A percentile compares a stretch with the other conserved stretches of the same genome.
phyloP scores from a whole-genome alignment of 257 asterid genomes.

The Petunia axillaris region DNA sequence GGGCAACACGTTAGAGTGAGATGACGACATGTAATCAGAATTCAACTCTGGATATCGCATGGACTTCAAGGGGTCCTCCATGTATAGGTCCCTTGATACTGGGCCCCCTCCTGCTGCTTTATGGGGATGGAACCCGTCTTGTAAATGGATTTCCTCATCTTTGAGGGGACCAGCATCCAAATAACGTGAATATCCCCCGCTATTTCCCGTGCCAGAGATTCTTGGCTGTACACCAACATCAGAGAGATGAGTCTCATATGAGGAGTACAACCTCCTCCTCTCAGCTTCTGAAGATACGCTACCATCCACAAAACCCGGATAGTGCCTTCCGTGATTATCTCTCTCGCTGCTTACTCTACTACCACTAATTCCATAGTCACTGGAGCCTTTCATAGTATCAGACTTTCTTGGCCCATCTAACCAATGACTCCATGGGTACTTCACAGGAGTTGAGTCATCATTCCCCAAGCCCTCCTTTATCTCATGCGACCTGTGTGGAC shows the following conservation, averaged over 20 bases:
- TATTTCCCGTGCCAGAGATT: conserved; percentile 33
- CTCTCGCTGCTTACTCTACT: conserved; percentile 39
- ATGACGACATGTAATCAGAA: conserved; percentile 42
- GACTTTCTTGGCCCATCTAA: conserved; percentile 40
- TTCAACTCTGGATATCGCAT: conserved; percentile 36
- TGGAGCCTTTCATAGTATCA: conserved; percentile 35
- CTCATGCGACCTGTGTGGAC: conserved; percentile 30
- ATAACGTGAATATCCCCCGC: conserved; percentile 37
- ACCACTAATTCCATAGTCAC: conserved; percentile 38
- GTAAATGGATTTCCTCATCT: conserved; percentile 37
- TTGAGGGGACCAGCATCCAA: conserved; percentile 35
- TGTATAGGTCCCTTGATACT: conserved; percentile 22
- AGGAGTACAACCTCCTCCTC: conserved; percentile 40
- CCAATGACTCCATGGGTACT: conserved; percentile 40
- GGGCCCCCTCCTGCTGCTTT: conserved; percentile 39
- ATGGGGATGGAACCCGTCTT: conserved; percentile 36
- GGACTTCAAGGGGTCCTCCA: conserved; percentile 35
- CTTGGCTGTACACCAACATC: conserved; percentile 33
- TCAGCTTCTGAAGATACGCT: conserved; percentile 41
- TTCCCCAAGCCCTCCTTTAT: conserved; percentile 30
- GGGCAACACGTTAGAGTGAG: conserved; percentile 41
- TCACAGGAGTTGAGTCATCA: conserved; percentile 41
- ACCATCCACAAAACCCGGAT: conserved; percentile 32
- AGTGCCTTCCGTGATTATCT: conserved; percentile 33
- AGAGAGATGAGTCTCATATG: conserved; percentile 39